A percentile compares a stretch with the other conserved stretches of the same genome.
phyloP scores from a whole-genome alignment of 371 early-diverging fungal genomes.

The Mortierella sp. region DNA sequence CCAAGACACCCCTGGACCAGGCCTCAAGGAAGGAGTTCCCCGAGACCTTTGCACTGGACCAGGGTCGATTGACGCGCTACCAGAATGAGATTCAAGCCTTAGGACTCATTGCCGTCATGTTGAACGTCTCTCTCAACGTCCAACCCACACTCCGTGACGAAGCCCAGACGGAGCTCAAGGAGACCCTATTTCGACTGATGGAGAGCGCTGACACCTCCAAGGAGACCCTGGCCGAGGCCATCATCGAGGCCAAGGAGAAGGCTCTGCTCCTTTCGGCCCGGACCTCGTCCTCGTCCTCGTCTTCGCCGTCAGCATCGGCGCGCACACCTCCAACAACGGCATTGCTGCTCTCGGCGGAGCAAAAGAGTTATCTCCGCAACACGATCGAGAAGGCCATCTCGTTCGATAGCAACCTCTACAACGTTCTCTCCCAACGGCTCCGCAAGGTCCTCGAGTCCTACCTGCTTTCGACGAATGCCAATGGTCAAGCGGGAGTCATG shows the following conservation, averaged over 20 bases:
- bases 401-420: slow-evolving; percentile 37
- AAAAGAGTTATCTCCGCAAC: slow-evolving; percentile 23
- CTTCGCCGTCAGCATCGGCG: slow-evolving; percentile 1
- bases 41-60: slow-evolving; percentile 38
- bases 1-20: slow-evolving; percentile 16
- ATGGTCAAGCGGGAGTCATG: slow-evolving; percentile 12
- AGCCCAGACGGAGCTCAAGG: slow-evolving; percentile 25
- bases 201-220: slow-evolving; percentile 25
- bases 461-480: slow-evolving; percentile 7
- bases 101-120: slow-evolving; percentile 26
- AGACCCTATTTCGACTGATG: slow-evolving; percentile 35
- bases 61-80: slow-evolving; percentile 29
- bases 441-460: slow-evolving; percentile 27
- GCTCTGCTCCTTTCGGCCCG: slow-evolving; percentile 17
- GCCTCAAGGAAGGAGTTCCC: slow-evolving; percentile 17
- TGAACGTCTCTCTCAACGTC: slow-evolving; percentile 28
- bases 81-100: slow-evolving; percentile 54
- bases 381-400: slow-evolving; percentile 22
- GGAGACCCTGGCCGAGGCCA: slow-evolving; percentile 24
- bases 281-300: background rate
- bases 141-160: slow-evolving; percentile 19
- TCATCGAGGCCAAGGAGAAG: slow-evolving; percentile 44
- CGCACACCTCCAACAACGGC: background rate
- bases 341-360: slow-evolving; percentile 24
- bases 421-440: slow-evolving; percentile 27